Base-by-base conservation (phyloP, 768 basidiomycete species). In the Pleurotus tuoliensis region DNA sequence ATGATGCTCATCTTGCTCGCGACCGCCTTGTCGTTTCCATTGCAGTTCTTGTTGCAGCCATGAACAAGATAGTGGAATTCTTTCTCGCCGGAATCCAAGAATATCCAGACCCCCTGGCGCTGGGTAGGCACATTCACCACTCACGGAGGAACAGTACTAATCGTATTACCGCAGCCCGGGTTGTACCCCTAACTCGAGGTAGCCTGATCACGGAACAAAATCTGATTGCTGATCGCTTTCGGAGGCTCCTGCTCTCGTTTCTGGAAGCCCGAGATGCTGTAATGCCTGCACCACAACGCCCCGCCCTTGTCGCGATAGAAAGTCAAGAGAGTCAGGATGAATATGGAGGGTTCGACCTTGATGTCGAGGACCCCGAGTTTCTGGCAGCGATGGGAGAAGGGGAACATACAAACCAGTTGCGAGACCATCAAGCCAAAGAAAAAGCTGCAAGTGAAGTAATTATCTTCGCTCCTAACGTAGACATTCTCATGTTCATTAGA, bases 281-380 rank as follows among this genome's bases (percentile, higher is more conserved):
- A 27, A 61, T 88, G 24, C 83, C 83, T 8, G 69, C 69, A 16
- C 78, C 75, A 0, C 66, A 70, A 25, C 58, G 67, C n/a, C 59
- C 56, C 54, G 46, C 58, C 30, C 64, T 64, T 37, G 59, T 45
- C 13, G 59, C 61, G 6, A 66, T 65, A 15, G 81, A 80, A 38
- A 79, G 77, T 44, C n/a, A 40, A 24, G 91, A 92, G 58, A 92
- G 87, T 60, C 90, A 94, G 64, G 90, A 92, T 56, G 84, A 87
- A 52, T 93, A 84, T 60, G 82, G 79, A 13, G 60, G 60, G 22
- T 53, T 66, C 20, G 72, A 74, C 44, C 64, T 86, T 40, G 80
- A 83, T 58, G 70, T 87, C 47, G 82, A 87, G 52, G 88, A 91
- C 62, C 85, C 84, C 18, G 77, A 75, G 13, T 66, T 89, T 1